Evolutionary conservation across 305 asterid species (phyloP), one percentile per base, ranked within the genome.

Genomic region (Solanum hybrid): DNA sequence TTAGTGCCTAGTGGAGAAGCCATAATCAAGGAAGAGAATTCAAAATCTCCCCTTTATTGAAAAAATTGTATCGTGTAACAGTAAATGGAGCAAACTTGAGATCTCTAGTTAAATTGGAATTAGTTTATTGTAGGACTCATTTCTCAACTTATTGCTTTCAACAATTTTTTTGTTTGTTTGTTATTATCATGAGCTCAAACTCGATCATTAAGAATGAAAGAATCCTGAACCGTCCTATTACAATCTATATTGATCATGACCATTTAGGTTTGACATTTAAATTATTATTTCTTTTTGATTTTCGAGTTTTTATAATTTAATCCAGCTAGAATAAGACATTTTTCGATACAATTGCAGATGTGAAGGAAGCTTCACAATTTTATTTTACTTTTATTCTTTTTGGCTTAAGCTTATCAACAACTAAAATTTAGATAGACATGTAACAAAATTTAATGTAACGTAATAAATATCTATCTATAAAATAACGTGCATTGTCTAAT

Each of bases 351-450:
- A 8, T 77, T 77, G 5, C 4, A 79, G 51, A 36, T 36, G 85
- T 78, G 56, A 35, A 35, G 84, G 85, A 79, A 79, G 56, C 85
- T 79, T 77, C 85, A 36, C 56, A 36, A 35, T 20, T 78, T 35
- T 17, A 20, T 29, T 29, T 29, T 29, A 29, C 31, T 29, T 29
- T 29, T 29, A 0, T 17, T 10, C 1, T 29, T 20, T 77, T 4
- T 77, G 7, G 29, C 17, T 22, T 1, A 36, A 78, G 10, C 32
- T 78, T 35, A 79, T 79, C 32, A 36, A 35, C 31, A 78, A 35
- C 26, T 78, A 22, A 3, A 11, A 78, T 36, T 22, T 79, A 79
- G 85, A 79, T 36, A 10, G 85, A 36, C 85, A 78, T 36, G 26
- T 78, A 35, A 78, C 56, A 78, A 35, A 78, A 6, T 35, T 78